Base-by-base conservation (phyloP, 768 basidiomycete genomes). In the Mrakia gelida region DNA sequence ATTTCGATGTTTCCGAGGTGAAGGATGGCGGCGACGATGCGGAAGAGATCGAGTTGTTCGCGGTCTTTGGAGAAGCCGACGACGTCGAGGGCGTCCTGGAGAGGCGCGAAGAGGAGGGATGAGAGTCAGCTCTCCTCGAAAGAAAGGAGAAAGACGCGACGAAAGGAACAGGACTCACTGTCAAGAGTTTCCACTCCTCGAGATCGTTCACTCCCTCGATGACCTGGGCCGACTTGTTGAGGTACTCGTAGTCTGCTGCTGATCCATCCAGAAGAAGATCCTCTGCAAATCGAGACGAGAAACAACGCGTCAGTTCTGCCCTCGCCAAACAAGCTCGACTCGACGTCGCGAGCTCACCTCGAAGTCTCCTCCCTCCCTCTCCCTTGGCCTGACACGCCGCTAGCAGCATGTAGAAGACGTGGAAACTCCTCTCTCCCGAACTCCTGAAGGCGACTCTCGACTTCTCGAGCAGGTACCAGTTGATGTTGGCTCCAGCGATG, bases 401-500 rank as follows among this genome's bases (percentile, higher is more conserved):
- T 82, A 99, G 87, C 41, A 98, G 82, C 85, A 98, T 95, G 84
- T 98, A 99, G 84, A 99, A 98, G 2, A 98, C 93, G 84, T 98
- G 97, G 83, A 98, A 99, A 82, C 89, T 92, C 49, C 97, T 88
- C 85, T 99, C 97, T 0, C 92, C 92, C 78, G 91, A 90, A 80
- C 90, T 93, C 74, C 97, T 87, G 59, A 90, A 89, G 11, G 96
- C 93, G 3, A 99, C 96, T 80, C 97, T 86, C 82, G 94, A 95
- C 87, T 99, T 99, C 87, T 99, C 97, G 76, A 99, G 86, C 43
- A 99, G 87, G 83, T 99, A 99, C 97, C 97, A 98, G 84, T 99
- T 95, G 79, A 98, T 94, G 83, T 95, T 98, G 34, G 97, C 97
- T 0, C 97, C 97, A 0, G 95, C 92, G 77, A 99, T 99, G 80